Percentiles rank a stretch among this genome's conserved stretches.
Conservation (phyloP, 371 early-diverging fungal genomes). For the Fennellomyces sp. region DNA sequence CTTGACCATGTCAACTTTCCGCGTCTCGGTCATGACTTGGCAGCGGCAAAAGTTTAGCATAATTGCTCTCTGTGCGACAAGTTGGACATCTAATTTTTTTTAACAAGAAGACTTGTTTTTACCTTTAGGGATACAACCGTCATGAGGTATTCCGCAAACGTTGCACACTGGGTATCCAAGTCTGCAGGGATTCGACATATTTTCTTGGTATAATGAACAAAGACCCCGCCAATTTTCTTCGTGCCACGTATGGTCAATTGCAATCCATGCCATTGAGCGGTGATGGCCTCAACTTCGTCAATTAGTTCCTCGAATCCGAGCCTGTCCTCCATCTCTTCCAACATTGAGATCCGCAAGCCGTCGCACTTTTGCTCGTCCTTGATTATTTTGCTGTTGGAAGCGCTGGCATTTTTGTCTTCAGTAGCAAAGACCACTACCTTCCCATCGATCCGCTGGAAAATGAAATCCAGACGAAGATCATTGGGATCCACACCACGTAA, state of each 20-base stretch:
- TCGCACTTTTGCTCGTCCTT: not conserved
- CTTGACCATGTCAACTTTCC: too few relatives aligned
- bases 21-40: too few relatives aligned
- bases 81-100: too few relatives aligned
- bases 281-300: not conserved
- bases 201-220: not conserved
- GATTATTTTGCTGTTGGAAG: not conserved
- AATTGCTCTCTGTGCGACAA: too few relatives aligned
- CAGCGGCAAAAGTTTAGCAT: too few relatives aligned
- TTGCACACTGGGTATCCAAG: too few relatives aligned
- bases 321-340: not conserved
- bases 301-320: not conserved
- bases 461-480: not conserved
- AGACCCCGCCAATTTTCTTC: not conserved
- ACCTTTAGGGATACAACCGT: too few relatives aligned
- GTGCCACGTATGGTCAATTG: not conserved
- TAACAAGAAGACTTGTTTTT: too few relatives aligned
- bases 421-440: not conserved
- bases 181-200: too few relatives aligned
- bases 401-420: not conserved
- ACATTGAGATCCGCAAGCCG: not conserved
- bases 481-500: too few relatives aligned
- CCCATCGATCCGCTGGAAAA: not conserved
- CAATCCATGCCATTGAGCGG: not conserved
- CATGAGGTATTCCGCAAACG: too few relatives aligned